Percentiles rank a stretch among this genome's conserved stretches.
Conservation (phyloP, 2,329 filamentous ascomycete genomes). For the Dissoconium aciculare region DNA sequence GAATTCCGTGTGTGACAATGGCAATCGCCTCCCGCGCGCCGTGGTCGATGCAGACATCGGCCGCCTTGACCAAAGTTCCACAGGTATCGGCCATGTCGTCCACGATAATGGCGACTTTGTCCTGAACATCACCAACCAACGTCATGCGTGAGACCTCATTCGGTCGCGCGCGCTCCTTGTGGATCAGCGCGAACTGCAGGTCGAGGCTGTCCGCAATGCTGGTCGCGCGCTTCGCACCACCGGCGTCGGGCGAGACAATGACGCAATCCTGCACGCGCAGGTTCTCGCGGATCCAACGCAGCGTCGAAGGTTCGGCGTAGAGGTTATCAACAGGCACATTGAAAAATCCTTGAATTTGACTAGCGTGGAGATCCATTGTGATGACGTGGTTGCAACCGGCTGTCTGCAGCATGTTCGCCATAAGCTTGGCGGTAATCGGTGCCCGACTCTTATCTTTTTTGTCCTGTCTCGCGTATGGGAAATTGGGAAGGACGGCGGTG, state of each 20-base stretch:
- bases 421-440: constrained; percentile 90
- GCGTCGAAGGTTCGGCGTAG: constrained; percentile 82
- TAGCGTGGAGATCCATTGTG: constrained; percentile 90
- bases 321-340: constrained; percentile 69
- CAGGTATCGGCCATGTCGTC: constrained; percentile 98
- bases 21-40: constrained; percentile 80
- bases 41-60: constrained; percentile 72
- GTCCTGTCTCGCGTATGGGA: constrained; percentile 90
- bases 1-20: constrained; percentile 86
- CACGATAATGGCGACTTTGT: constrained; percentile 87
- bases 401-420: constrained; percentile 94
- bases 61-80: constrained; percentile 76
- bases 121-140: constrained; percentile 83
- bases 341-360: constrained; percentile 93
- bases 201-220: constrained; percentile 86
- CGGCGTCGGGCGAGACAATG: constrained; percentile 88
- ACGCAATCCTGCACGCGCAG: constrained; percentile 68
- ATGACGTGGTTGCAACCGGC: constrained; percentile 88
- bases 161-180: constrained; percentile 85
- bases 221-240: constrained; percentile 84
- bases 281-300: constrained; percentile 84
- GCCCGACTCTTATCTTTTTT: constrained; percentile 94
- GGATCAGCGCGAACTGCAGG: constrained; percentile 81
- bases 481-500: constrained; percentile 89
- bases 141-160: constrained; percentile 90